These are phyloP conservation scores for Entomortierella parvispora DNA, from an alignment of 192 early-diverging fungal species.

Conservation along the genomic window DNA sequence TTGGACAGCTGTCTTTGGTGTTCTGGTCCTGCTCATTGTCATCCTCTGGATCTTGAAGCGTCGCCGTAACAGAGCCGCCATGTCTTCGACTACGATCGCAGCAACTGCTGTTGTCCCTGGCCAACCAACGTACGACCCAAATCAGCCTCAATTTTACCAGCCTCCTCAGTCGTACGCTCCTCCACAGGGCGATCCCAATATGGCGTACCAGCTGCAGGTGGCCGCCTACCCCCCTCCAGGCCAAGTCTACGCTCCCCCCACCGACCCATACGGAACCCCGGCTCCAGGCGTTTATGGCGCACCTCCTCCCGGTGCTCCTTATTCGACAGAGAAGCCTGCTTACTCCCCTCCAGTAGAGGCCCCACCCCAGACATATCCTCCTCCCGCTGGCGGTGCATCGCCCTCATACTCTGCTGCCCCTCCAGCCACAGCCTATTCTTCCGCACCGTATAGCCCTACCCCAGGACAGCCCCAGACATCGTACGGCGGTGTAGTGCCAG, in stretches of 20 bases:
- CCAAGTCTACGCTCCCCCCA: slow-evolving; percentile 19
- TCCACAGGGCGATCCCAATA: slow-evolving; percentile 43
- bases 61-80: slow-evolving; percentile 4
- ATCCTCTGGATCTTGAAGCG: slow-evolving; percentile 6
- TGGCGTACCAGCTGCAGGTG: slow-evolving; percentile 46
- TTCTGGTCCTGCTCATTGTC: slow-evolving; percentile 9
- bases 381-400: background rate
- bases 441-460: slow-evolving; percentile 2
- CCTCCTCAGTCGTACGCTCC: slow-evolving; percentile 21
- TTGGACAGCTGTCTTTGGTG: slow-evolving; percentile 33
- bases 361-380: slow-evolving; percentile 19
- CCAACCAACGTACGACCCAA: background rate
- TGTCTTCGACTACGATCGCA: slow-evolving; percentile 3
- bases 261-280: background rate
- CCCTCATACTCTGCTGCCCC: slow-evolving; percentile 1
- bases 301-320: background rate
- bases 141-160: background rate
- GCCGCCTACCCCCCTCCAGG: background rate
- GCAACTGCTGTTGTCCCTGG: background rate
- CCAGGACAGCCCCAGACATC: slow-evolving; percentile 1
- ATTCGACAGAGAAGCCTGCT: slow-evolving; percentile 20
- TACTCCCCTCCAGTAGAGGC: slow-evolving; percentile 1
- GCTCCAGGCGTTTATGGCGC: background rate
- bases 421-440: slow-evolving; percentile 4
- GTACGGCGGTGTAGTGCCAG: background rate